Evolutionary conservation across 2,329 filamentous ascomycete genomes (phyloP).

Genomic region (Ophiobolus disseminans): DNA sequence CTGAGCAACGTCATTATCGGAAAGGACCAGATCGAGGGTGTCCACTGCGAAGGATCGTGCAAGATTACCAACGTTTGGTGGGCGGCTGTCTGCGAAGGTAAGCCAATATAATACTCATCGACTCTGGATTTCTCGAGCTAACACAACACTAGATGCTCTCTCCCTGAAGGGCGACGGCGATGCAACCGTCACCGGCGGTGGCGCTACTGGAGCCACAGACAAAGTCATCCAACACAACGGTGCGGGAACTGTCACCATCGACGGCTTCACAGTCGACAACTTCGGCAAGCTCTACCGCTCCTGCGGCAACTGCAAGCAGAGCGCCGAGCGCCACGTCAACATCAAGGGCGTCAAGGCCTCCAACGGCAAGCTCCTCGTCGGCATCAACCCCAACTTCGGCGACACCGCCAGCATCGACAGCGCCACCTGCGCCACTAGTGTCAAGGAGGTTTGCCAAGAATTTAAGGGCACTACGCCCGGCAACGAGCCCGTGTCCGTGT

Average conservation of each 20-base stretch:
- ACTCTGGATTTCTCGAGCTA: not conserved
- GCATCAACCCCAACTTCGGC: constrained; percentile 62
- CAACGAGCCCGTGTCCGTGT: constrained; percentile 37
- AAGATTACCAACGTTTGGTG: constrained; percentile 57
- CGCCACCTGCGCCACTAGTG: constrained; percentile 35
- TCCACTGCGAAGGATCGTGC: constrained; percentile 52
- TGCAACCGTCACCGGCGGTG: constrained; percentile 51
- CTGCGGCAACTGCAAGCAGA: constrained; percentile 60
- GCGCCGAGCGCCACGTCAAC: constrained; percentile 52
- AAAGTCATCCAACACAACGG: constrained; percentile 56
- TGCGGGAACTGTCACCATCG: constrained; percentile 49
- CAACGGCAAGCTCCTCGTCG: constrained; percentile 53
- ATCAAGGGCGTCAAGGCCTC: constrained; percentile 55
- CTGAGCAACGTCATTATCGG: constrained; percentile 65
- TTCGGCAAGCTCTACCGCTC: constrained; percentile 56
- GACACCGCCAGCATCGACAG: constrained; percentile 57
- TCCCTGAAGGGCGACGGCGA: constrained; percentile 47
- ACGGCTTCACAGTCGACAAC: constrained; percentile 45
- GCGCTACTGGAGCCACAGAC: constrained; percentile 48
- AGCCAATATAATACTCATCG: not conserved
- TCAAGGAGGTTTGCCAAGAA: constrained; percentile 46
- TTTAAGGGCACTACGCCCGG: constrained; percentile 43
- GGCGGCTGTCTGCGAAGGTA: constrained; percentile 50
- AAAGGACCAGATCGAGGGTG: constrained; percentile 53
- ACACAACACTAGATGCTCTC: constrained; percentile 38